phyloP scores from a whole-genome alignment of 2,329 filamentous ascomycete species.

The Huntiella bhutanensis region DNA sequence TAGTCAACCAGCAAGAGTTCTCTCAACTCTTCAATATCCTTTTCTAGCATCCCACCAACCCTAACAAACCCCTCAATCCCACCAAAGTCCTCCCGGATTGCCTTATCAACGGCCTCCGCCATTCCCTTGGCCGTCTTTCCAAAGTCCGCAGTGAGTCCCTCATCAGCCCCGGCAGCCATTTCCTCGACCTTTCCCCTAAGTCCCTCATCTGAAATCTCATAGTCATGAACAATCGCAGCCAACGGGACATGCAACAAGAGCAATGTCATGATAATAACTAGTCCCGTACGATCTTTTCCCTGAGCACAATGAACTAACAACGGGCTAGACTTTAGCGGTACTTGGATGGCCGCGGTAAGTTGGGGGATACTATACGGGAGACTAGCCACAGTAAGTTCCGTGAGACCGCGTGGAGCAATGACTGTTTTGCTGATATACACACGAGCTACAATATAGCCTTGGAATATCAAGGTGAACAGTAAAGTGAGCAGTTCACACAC shows the following conservation, averaged over 20 bases:
- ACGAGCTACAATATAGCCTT: slow-evolving; percentile 51
- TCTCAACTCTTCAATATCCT: slow-evolving; percentile 23
- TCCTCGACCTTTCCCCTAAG: slow-evolving; percentile 41
- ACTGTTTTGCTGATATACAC: slow-evolving; percentile 48
- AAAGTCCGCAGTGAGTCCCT: slow-evolving; percentile 60
- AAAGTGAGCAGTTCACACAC: slow-evolving; percentile 6
- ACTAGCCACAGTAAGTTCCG: slow-evolving; percentile 50
- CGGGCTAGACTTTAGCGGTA: slow-evolving; percentile 30
- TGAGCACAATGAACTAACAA: slow-evolving; percentile 69
- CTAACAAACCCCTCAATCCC: slow-evolving; percentile 47
- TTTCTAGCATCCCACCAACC: slow-evolving; percentile 35
- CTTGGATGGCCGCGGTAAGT: slow-evolving; percentile 26
- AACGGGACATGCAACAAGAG: slow-evolving; percentile 40
- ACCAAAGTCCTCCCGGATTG: slow-evolving; percentile 44
- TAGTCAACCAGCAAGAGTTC: slow-evolving; percentile 19
- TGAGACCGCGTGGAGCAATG: slow-evolving; percentile 52
- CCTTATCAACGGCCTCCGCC: slow-evolving; percentile 35
- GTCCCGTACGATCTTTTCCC: slow-evolving; percentile 62
- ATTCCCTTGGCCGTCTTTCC: slow-evolving; percentile 45
- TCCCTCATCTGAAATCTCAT: slow-evolving; percentile 44
- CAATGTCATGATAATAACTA: slow-evolving; percentile 49
- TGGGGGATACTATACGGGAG: slow-evolving; percentile 48
- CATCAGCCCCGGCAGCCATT: slow-evolving; percentile 45
- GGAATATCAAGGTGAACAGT: slow-evolving; percentile 15
- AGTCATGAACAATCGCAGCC: slow-evolving; percentile 50